A percentile compares a stretch with the other conserved stretches of the same genome.
phyloP scores from a whole-genome alignment of 495 filamentous ascomycete genomes.

The Neurospora sp. region DNA sequence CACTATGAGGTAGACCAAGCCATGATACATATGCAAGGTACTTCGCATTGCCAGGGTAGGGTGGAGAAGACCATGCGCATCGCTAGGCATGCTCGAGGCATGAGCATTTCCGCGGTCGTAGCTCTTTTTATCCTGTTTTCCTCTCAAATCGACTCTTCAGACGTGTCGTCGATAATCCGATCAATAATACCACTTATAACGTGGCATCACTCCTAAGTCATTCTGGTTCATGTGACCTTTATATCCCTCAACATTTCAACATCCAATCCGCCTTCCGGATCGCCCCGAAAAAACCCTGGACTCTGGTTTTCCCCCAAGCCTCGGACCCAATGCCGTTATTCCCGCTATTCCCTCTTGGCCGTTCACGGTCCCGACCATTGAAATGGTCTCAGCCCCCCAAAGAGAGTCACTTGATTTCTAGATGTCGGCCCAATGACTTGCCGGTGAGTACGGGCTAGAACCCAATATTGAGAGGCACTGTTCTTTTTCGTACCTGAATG shows the following conservation, averaged over 20 bases:
- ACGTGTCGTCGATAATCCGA: too few relatives aligned
- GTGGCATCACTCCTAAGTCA: background rate
- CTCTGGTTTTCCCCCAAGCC: too few relatives aligned
- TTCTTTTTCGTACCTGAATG: background rate
- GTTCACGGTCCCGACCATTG: background rate
- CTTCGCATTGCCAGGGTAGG: background rate
- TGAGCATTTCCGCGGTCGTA: too few relatives aligned
- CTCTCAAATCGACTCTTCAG: too few relatives aligned
- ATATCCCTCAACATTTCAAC: background rate
- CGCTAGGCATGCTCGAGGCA: background rate
- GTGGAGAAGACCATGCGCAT: background rate
- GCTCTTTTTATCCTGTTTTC: too few relatives aligned
- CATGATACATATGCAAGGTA: background rate
- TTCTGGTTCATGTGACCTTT: background rate
- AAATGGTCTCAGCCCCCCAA: background rate
- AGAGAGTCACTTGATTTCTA: background rate
- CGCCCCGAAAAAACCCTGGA: background rate
- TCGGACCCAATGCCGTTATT: background rate
- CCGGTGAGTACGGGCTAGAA: too few relatives aligned
- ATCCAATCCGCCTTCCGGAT: background rate
- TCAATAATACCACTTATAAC: background rate
- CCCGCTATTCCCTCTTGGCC: background rate
- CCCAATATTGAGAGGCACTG: background rate
- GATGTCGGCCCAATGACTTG: background rate
- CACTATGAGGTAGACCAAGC: background rate